Conservation (phyloP, 768 basidiomycete species). For the Sarcomyxa edulis region DNA sequence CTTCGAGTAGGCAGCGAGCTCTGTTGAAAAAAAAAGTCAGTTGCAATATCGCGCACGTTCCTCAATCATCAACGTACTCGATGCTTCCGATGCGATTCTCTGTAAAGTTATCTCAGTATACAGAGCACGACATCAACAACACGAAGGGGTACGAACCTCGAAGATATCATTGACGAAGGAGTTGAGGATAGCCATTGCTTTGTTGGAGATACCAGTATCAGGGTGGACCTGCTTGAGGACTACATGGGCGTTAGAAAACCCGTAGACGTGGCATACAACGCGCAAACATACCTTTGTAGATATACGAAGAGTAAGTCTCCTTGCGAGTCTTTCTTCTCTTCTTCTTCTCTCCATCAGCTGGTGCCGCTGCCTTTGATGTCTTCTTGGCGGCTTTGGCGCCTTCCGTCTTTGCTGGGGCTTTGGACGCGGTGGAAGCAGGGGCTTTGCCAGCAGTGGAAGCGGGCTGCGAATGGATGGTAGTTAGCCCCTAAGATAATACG, state of each 20-base stretch:
- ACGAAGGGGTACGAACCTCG: too few relatives aligned
- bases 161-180: constrained; percentile 96
- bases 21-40: constrained; percentile 21
- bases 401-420: constrained; percentile 62
- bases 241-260: constrained; percentile 20
- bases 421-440: constrained; percentile 62
- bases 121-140: too few relatives aligned
- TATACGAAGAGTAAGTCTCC: constrained; percentile 93
- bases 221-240: constrained; percentile 98
- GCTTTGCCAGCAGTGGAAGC: constrained; percentile 80
- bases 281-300: constrained; percentile 80
- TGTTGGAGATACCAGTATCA: constrained; percentile 99
- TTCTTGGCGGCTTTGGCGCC: constrained; percentile 77
- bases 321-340: constrained; percentile 83
- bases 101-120: too few relatives aligned
- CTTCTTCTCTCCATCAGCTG: constrained; percentile 77
- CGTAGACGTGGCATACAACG: too few relatives aligned
- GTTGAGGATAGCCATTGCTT: constrained; percentile 96
- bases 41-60: not conserved
- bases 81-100: constrained; percentile 71
- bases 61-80: constrained; percentile 36
- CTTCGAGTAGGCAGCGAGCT: constrained; percentile 84
- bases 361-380: constrained; percentile 50
- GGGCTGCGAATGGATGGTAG: too few relatives aligned
- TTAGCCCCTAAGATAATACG: too few relatives aligned